Evolutionary conservation across 2,329 filamentous ascomycete genomes (phyloP).

Genomic region (Botrytis paeoniae): DNA sequence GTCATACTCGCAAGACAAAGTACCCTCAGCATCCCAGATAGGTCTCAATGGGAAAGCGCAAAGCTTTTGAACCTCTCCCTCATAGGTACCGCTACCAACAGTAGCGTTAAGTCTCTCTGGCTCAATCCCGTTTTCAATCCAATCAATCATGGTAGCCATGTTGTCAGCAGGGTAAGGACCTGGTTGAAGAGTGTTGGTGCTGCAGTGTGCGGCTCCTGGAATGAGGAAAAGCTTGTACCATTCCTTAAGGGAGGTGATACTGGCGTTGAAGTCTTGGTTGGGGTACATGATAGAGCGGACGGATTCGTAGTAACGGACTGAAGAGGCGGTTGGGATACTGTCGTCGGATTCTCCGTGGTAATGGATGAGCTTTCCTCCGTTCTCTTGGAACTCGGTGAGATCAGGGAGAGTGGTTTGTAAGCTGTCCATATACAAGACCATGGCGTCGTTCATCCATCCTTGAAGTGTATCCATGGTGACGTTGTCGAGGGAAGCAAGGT

Average conservation of each 20-base stretch:
- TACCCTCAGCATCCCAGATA: constrained; percentile 33
- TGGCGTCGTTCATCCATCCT: constrained; percentile 52
- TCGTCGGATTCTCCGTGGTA: constrained; percentile 57
- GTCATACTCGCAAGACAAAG: constrained; percentile 35
- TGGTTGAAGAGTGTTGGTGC: constrained; percentile 45
- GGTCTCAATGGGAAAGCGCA: constrained; percentile 44
- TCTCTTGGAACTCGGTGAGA: constrained; percentile 47
- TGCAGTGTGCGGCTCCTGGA: constrained; percentile 53
- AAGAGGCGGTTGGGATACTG: constrained; percentile 51
- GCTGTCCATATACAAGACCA: constrained; percentile 48
- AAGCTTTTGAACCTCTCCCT: constrained; percentile 40
- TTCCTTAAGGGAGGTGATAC: constrained; percentile 44
- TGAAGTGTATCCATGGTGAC: constrained; percentile 56
- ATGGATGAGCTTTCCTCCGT: constrained; percentile 56
- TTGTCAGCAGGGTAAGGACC: constrained; percentile 50
- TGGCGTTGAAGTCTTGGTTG: constrained; percentile 40
- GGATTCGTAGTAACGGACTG: constrained; percentile 54
- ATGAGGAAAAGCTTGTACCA: constrained; percentile 56
- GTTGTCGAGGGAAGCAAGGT: constrained; percentile 44
- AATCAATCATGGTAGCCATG: constrained; percentile 68
- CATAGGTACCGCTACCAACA: constrained; percentile 33
- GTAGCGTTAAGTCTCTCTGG: constrained; percentile 43
- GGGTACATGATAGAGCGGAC: constrained; percentile 52
- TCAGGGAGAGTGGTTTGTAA: constrained; percentile 55
- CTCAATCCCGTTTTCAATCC: constrained; percentile 54